Percentiles rank a stretch among this genome's conserved stretches.
Evolutionary conservation across 352 stramenopile genomes (phyloP).

Genomic region (Globisporangium alternatum): DNA sequence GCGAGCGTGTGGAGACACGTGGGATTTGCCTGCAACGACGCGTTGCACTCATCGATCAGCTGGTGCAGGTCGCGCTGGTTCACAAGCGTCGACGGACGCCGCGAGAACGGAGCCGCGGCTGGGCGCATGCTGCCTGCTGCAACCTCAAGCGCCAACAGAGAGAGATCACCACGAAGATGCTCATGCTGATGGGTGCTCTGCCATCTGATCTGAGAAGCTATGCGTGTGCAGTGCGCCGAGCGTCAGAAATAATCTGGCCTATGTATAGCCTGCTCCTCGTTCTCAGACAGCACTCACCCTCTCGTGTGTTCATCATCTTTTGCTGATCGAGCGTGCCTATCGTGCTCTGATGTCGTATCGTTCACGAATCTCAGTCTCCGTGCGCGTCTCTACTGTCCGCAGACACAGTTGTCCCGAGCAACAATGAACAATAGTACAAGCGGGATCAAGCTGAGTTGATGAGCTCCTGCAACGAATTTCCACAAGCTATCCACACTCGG

Average conservation of each 20-base stretch:
- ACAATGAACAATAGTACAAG: no score
- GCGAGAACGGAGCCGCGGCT: neutral
- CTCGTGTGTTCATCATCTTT: neutral
- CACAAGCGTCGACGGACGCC: slow-evolving; percentile 20
- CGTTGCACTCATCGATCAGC: slow-evolving; percentile 57
- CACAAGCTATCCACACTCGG: neutral
- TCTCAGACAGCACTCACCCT: neutral
- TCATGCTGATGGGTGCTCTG: neutral
- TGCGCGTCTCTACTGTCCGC: no score
- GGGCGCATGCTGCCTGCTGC: neutral
- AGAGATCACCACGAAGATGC: neutral
- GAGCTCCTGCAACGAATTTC: neutral
- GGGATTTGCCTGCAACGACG: slow-evolving; percentile 35
- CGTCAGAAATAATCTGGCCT: slow-evolving; percentile 1
- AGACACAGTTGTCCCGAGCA: no score
- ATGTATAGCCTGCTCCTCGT: neutral
- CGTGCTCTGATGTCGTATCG: no score
- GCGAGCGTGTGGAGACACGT: slow-evolving; percentile 57
- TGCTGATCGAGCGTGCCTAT: no score
- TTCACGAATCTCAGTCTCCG: no score
- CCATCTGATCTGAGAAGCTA: neutral
- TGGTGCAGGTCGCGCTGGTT: slow-evolving; percentile 46
- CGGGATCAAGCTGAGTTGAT: neutral
- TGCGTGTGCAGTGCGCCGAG: neutral
- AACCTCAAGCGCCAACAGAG: neutral